Base-by-base conservation (phyloP, 2,329 filamentous ascomycete species). In the Teratosphaeria gauchensis region DNA sequence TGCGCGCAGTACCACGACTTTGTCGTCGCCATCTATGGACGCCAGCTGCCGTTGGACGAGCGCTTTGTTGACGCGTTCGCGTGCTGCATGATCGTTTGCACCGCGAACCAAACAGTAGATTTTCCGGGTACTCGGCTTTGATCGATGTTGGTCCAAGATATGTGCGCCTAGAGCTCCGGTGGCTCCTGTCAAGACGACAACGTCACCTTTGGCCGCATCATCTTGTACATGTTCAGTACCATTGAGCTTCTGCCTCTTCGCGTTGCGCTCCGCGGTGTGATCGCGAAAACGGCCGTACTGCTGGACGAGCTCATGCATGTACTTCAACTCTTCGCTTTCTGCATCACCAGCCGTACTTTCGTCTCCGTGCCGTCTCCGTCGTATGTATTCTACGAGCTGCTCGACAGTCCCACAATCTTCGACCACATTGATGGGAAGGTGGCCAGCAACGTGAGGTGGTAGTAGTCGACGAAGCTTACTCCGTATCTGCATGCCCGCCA, bases 81-180 rank as follows among this genome's bases (percentile, higher is more conserved):
- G 65, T 4, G 78, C 78, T 51, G 77, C 75, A 1, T 75, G 66
- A 2, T 64, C 59, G 21, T 72, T 76, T 48, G 67, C 66, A 33
- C 77, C 81, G 56, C 84, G 78, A 30, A 85, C 76, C 3, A 86
- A 75, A 67, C 84, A 84, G 66, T 82, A 80, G 9, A 87, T 73
- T 48, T 73, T 76, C 3, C 68, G 64, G 0, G 84, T 71, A 1
- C 66, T 64, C 0, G 69, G 61, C 2, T 69, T 64, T 1, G 71
- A 64, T 2, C 75, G 71, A 5, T 84, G 72, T 24, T 76, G 68
- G 32, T 77, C 67, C 4, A 83, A 67, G 1, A 83, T 72, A 60
- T 83, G 78, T 30, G 77, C 75, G 19, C 81, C 81, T 4, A 84
- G 69, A 3, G 75, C 73, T 42, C 80, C 79, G 14, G 80, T 82